Conservation (phyloP, 83 land plant species). For the Diphasiastrum complanatum region DNA sequence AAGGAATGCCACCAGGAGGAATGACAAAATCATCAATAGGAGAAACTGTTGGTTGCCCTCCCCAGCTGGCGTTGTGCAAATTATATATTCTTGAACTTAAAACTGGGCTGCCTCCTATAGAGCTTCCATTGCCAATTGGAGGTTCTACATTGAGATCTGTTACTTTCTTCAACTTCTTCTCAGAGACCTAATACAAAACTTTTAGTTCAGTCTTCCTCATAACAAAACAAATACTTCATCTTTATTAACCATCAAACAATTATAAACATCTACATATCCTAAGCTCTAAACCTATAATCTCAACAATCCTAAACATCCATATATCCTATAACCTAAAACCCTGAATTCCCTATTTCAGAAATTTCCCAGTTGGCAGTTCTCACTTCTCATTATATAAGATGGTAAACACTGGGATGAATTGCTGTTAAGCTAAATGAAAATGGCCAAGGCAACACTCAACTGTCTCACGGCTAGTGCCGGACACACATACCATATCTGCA, state of each 20-base stretch:
- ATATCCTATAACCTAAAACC: too few species aligned
- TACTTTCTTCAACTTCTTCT: constrained; percentile 38
- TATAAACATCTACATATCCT: constrained; percentile 5
- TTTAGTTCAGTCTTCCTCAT: too few species aligned
- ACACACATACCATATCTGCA: neutral
- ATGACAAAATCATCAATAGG: constrained; percentile 8
- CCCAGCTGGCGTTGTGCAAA: too few species aligned
- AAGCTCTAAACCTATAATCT: too few species aligned
- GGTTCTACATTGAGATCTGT: constrained; percentile 30
- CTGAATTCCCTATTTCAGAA: too few species aligned
- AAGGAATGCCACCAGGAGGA: constrained; percentile 20
- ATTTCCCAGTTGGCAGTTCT: neutral
- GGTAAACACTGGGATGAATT: too few species aligned
- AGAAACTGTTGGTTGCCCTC: constrained; percentile 26
- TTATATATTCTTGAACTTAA: constrained; percentile 13
- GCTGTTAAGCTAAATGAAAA: neutral
- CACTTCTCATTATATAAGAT: too few species aligned
- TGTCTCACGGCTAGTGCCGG: neutral
- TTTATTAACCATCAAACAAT: too few species aligned
- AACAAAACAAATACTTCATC: too few species aligned
- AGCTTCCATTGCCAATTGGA: constrained; percentile 36
- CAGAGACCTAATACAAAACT: constrained; percentile 48
- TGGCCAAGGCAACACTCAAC: neutral
- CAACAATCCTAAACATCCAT: too few species aligned
- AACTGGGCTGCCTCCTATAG: constrained; percentile 32